phyloP scores from a whole-genome alignment of 2,329 filamentous ascomycete genomes.

The Fusarium sp. region DNA sequence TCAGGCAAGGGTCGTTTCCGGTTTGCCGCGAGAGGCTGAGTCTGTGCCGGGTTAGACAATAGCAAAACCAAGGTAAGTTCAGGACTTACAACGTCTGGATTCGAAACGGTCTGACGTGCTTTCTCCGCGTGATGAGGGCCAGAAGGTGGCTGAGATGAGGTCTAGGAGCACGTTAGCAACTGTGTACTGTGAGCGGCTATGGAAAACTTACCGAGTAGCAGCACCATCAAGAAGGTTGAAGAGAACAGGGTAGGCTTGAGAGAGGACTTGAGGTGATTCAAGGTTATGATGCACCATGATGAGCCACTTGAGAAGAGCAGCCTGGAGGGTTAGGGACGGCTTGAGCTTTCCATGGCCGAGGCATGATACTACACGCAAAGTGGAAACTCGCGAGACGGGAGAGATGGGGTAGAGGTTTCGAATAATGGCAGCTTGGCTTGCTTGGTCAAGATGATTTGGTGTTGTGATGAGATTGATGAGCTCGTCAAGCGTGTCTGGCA shows the following conservation, averaged over 20 bases:
- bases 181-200: neutral
- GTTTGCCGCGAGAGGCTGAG: conserved; percentile 69
- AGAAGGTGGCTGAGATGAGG: conserved; percentile 80
- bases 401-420: conserved; percentile 82
- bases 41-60: conserved; percentile 49
- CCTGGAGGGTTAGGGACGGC: conserved; percentile 77
- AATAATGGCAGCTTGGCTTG: conserved; percentile 74
- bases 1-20: conserved; percentile 79
- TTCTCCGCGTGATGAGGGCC: conserved; percentile 81
- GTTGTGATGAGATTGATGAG: conserved; percentile 76
- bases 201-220: conserved; percentile 69
- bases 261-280: conserved; percentile 71
- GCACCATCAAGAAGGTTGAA: conserved; percentile 88
- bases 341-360: conserved; percentile 84
- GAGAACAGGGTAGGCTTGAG: conserved; percentile 78
- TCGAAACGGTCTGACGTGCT: conserved; percentile 85
- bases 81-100: conserved; percentile 77
- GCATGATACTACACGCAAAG: conserved; percentile 76
- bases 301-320: conserved; percentile 80
- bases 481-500: conserved; percentile 68
- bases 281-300: conserved; percentile 80
- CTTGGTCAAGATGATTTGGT: conserved; percentile 80
- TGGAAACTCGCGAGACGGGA: conserved; percentile 68
- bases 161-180: conserved; percentile 50
- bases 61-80: neutral